Conservation (phyloP, 129 eudicot genomes). For the Chrysanthemum seticuspe region DNA sequence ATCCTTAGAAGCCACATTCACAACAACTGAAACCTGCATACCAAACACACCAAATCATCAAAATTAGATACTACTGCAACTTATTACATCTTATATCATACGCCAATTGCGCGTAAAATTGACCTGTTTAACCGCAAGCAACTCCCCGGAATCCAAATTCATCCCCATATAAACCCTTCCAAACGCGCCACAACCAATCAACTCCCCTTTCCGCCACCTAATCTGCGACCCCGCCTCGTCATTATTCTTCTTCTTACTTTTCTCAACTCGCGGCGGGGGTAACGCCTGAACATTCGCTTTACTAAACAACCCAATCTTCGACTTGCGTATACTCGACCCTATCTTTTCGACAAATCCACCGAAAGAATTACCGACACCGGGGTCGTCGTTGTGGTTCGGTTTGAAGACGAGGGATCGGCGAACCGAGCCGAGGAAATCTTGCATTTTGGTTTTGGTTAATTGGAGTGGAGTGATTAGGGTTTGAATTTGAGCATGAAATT, state of each 20-base stretch:
- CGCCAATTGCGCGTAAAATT: not conserved
- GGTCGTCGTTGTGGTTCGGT: slow-evolving; percentile 31
- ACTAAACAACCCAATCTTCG: slow-evolving; percentile 67
- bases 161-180: slow-evolving; percentile 99
- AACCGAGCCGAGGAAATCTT: slow-evolving; percentile 87
- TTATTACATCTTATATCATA: not conserved
- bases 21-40: slow-evolving; percentile 82
- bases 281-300: slow-evolving; percentile 56
- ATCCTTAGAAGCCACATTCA: slow-evolving; percentile 67
- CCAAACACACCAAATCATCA: slow-evolving; percentile 22
- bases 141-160: slow-evolving; percentile 97
- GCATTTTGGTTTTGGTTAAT: slow-evolving; percentile 42
- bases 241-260: slow-evolving; percentile 29
- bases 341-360: slow-evolving; percentile 84
- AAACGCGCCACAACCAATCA: slow-evolving; percentile 95
- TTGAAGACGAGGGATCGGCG: slow-evolving; percentile 93
- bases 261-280: slow-evolving; percentile 45
- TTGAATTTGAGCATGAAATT: slow-evolving; percentile 28
- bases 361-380: slow-evolving; percentile 38
- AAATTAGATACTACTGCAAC: not conserved
- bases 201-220: slow-evolving; percentile 95
- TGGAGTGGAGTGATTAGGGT: not conserved
- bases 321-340: slow-evolving; percentile 82
- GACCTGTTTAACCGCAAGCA: slow-evolving; percentile 92
- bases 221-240: slow-evolving; percentile 58